Evolutionary conservation across 2,329 filamentous ascomycete genomes (phyloP), one percentile per base, ranked within the genome.

Genomic region (Aurifilum marmelostoma): DNA sequence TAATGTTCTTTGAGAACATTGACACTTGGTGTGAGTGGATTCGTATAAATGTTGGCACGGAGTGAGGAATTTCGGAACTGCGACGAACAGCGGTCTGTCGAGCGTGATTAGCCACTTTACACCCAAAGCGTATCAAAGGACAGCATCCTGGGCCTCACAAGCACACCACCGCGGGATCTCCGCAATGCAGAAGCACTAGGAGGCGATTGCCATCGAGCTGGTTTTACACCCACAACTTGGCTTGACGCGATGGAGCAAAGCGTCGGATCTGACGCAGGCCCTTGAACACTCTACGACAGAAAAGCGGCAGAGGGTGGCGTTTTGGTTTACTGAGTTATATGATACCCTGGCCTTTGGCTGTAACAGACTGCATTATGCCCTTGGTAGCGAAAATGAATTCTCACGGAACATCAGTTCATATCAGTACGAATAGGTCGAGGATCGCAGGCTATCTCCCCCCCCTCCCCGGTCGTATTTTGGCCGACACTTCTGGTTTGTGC

Each of bases 1-100:
- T 88, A 62, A 84, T 86, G 77, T 75, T 81, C 60, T 78, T 84
- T 72, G 85, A 87, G 74, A 83, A 87, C 71, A 73, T 88, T 62
- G 83, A 83, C 69, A 79, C 82, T 70, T 87, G 85, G 85, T 81
- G 80, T 39, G 84, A 87, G 74, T 87, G 84, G 83, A 82, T 87
- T 52, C 79, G 84, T 68, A 80, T 70, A 12, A 69, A 69, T 29
- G 75, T 66, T 75, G 75, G 74, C 72, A 71, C 50, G 75, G 69
- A 74, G 21, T 32, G 32, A 21, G 18, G 11, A n/a, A 54, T 16
- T 18, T 27, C 21, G n/a, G 14, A 4, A 14, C 24, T 54, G n/a
- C 9, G 50, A 54, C n/a, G 50, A 59, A 37, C 14, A 59, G n/a
- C 43, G 34, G 37, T 14, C 18, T 61, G 14, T 43, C 59, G 9